Evolutionary conservation across 305 asterid species (phyloP), one percentile per base, ranked within the genome.

Genomic region (Solanum hybrid): DNA sequence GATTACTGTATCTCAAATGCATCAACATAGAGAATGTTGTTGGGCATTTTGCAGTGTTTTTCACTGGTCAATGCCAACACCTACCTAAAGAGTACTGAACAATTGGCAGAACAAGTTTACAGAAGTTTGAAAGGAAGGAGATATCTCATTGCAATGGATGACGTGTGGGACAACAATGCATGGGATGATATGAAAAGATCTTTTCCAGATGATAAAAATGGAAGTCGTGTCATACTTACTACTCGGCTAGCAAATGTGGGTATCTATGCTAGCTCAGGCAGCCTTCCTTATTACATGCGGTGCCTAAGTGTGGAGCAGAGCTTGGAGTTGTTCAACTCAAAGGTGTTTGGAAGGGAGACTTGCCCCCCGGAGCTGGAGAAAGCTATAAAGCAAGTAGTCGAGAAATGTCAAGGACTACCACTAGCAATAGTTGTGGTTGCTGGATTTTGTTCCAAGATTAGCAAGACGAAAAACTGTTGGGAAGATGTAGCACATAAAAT

Each of bases 141-240:
- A 26, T 89, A 89, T 61, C 87, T 89, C 14, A 89, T 89, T 89
- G 90, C 0, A 24, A 20, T 89, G 76, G 90, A 89, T 79, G 90
- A 89, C 16, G 71, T 89, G 22, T 80, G 90, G 90, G 79, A 89
- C 83, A 64, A 11, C 34, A 6, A 34, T 14, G 86, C 90, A 16
- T 89, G 86, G 90, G 37, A 78, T 89, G 87, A 0, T 3, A 0
- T 89, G 16, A 89, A 36, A 33, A 89, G 36, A 34, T 89, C 42
- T 89, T 89, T 89, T 34, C 87, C 87, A 29, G 77, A 88, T 77
- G 90, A 88, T 12, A 77, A 78, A 67, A 77, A 76, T 88, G 87
- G 90, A 39, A 76, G 87, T 3, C 67, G 87, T 34, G 67, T 78
- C 69, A 29, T 88, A 13, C 40, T 88, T 9, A 79, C 90, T 78